phyloP scores from a whole-genome alignment of 1,284 basidiomycete genomes.

The Trametes sp. region DNA sequence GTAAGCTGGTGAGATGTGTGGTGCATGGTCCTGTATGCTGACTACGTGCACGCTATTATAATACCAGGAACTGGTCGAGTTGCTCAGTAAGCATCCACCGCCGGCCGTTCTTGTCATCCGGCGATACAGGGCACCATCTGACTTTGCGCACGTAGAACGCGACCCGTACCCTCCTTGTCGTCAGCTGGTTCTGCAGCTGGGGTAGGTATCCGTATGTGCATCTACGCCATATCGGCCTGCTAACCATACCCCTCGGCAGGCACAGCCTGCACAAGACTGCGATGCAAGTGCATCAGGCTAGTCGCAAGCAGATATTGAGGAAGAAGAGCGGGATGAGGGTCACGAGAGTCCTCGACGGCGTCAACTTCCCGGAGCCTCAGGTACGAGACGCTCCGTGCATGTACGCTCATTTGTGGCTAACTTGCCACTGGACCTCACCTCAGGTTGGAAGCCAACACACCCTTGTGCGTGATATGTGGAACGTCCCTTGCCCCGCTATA shows the following conservation, averaged over 20 bases:
- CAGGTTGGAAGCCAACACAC: constrained; percentile 19
- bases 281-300: constrained; percentile 8
- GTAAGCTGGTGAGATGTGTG: neutral
- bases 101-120: too few species aligned
- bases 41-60: neutral
- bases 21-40: neutral
- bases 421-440: neutral
- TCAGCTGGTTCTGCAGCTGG: constrained; percentile 9
- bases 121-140: too few species aligned
- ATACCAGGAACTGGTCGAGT: constrained; percentile 13
- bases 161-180: constrained; percentile 16
- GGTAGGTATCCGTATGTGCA: constrained; percentile 5
- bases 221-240: neutral
- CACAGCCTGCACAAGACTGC: neutral
- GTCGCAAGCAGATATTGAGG: neutral
- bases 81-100: constrained; percentile 16
- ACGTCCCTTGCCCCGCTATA: neutral
- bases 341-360: constrained; percentile 1
- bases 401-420: neutral
- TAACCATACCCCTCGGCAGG: neutral
- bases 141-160: too few species aligned
- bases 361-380: constrained; percentile 15
- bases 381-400: neutral
- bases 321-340: neutral
- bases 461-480: constrained; percentile 1